phyloP scores from a whole-genome alignment of 495 filamentous ascomycete genomes.

The Geopyxis carbonaria region DNA sequence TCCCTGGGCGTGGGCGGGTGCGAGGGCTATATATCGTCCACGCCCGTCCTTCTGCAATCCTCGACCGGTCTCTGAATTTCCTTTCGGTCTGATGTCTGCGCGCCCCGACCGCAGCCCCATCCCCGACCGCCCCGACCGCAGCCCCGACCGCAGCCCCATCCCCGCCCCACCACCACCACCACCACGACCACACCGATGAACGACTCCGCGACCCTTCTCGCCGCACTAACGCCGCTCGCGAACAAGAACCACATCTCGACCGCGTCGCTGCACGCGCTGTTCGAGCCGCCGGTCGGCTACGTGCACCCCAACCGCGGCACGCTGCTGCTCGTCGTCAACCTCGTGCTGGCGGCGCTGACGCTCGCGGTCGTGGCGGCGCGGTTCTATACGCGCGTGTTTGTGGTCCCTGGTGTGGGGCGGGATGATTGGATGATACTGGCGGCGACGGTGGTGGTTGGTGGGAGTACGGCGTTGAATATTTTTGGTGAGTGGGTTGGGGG shows the following conservation, averaged over 20 bases:
- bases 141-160: no score
- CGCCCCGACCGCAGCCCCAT: no score
- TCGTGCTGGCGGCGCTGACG: constrained; percentile 8
- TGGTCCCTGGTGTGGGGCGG: constrained; percentile 17
- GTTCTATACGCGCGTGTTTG: constrained; percentile 17
- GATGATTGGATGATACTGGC: constrained; percentile 20
- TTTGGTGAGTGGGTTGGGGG: background rate
- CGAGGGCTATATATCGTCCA: no score
- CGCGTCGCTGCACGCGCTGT: constrained; percentile 9
- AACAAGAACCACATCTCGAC: constrained; percentile 1
- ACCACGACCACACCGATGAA: no score
- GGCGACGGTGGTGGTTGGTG: constrained; percentile 10
- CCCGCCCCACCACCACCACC: no score
- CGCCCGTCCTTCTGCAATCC: no score
- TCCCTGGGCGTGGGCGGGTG: no score
- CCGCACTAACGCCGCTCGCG: no score
- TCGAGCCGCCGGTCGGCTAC: constrained; percentile 7
- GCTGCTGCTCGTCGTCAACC: constrained; percentile 7
- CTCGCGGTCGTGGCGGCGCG: constrained; percentile 11
- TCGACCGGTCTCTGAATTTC: no score
- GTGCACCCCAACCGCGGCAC: constrained; percentile 5
- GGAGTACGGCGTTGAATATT: background rate
- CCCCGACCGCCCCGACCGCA: no score
- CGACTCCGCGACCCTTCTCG: no score
- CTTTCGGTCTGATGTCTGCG: no score